A percentile compares a stretch with the other conserved stretches of the same genome.
Conservation (phyloP, 1,139 yeast genomes). For the Saccharomyces hybrid region DNA sequence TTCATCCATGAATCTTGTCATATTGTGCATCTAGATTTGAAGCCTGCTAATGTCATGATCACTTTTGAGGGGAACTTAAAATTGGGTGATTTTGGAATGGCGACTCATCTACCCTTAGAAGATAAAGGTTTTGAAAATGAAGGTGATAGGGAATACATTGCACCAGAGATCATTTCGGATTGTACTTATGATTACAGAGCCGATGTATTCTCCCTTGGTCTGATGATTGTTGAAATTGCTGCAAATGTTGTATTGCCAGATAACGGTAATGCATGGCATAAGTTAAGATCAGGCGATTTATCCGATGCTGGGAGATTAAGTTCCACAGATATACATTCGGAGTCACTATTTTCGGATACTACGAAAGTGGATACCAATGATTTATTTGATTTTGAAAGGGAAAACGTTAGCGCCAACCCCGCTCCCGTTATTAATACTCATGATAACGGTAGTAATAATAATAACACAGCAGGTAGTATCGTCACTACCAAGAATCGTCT, state of each 20-base stretch:
- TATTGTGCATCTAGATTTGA: slow-evolving; percentile 77
- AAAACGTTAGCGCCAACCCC: too few relatives aligned
- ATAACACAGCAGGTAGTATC: too few relatives aligned
- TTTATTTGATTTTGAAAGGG: slow-evolving; percentile 18
- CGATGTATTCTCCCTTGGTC: slow-evolving; percentile 86
- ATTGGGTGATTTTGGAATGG: slow-evolving; percentile 62
- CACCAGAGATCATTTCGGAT: slow-evolving; percentile 85
- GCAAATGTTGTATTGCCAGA: slow-evolving; percentile 94
- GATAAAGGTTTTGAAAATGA: slow-evolving; percentile 68
- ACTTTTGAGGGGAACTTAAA: slow-evolving; percentile 86
- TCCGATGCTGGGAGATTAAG: slow-evolving; percentile 91
- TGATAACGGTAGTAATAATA: too few relatives aligned
- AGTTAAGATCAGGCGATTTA: slow-evolving; percentile 87
- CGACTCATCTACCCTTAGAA: slow-evolving; percentile 44
- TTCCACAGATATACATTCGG: slow-evolving; percentile 48
- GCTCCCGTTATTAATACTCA: too few relatives aligned
- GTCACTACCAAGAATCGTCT: too few relatives aligned
- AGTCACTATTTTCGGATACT: slow-evolving; percentile 24
- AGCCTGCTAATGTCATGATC: slow-evolving; percentile 90
- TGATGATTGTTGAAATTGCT: slow-evolving; percentile 89
- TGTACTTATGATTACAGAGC: slow-evolving; percentile 87
- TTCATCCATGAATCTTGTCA: slow-evolving; percentile 70
- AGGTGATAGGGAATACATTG: slow-evolving; percentile 96
- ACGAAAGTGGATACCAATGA: slow-evolving; percentile 25
- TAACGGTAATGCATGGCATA: slow-evolving; percentile 96